These are phyloP conservation scores for Fusarium agapanthi DNA, from an alignment of 2,329 filamentous ascomycete genomes.

Conservation along the genomic window DNA sequence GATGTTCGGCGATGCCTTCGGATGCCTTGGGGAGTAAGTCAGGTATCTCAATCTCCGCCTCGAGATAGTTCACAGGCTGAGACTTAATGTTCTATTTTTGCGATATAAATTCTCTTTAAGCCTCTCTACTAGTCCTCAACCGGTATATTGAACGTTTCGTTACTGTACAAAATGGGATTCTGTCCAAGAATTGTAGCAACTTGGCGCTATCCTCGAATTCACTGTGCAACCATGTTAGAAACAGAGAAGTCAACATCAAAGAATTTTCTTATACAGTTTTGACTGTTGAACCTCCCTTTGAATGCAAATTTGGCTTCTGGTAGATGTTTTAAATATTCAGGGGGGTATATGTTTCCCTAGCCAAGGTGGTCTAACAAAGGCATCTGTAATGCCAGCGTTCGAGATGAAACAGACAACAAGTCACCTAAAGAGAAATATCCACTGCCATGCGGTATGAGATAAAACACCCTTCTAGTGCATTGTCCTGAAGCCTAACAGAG, in stretches of 20 bases:
- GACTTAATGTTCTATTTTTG: neutral
- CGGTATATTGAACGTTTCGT: neutral
- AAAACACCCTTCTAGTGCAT: no score
- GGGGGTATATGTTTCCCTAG: no score
- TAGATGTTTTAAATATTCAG: neutral
- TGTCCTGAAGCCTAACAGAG: no score
- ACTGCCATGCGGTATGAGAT: neutral
- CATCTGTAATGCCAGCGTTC: neutral
- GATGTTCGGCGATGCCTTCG: neutral
- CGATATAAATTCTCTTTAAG: rapidly evolving
- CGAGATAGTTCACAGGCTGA: neutral
- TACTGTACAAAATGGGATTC: neutral
- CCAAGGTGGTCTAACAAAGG: no score
- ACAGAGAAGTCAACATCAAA: neutral
- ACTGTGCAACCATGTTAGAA: neutral
- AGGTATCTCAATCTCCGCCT: neutral
- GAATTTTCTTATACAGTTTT: neutral
- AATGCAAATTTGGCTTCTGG: neutral
- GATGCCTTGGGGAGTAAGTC: no score
- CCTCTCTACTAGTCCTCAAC: rapidly evolving
- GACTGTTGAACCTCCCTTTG: rapidly evolving
- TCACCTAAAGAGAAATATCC: neutral
- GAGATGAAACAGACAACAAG: neutral
- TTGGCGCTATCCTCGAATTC: neutral
- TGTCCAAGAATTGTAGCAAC: neutral